Percentiles rank a stretch among this genome's conserved stretches.
phyloP scores from a whole-genome alignment of 148 eudicot species.

The Polygonum maritimum region DNA sequence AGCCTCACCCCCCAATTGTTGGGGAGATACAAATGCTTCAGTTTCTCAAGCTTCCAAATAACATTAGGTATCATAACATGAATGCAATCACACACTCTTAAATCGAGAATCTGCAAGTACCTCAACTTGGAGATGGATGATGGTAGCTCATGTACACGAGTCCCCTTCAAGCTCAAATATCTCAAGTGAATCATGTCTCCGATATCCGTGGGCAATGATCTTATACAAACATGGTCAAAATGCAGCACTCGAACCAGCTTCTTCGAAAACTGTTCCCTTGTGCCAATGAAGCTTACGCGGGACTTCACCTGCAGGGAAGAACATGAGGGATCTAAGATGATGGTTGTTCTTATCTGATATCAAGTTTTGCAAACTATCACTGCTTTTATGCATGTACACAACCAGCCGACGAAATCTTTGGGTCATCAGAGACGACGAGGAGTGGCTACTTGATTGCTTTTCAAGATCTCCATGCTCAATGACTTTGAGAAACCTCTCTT shows the following conservation, averaged over 20 bases:
- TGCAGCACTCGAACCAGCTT: slow-evolving; percentile 11
- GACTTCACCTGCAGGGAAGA: background rate
- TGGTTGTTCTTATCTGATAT: background rate
- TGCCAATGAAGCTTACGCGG: background rate
- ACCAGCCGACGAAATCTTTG: slow-evolving; percentile 8
- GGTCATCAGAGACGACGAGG: background rate
- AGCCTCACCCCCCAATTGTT: background rate
- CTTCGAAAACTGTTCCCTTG: background rate
- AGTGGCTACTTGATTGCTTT: background rate
- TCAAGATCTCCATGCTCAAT: background rate
- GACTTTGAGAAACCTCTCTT: slow-evolving; percentile 17
- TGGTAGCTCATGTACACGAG: background rate
- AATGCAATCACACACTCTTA: background rate
- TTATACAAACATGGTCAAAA: background rate
- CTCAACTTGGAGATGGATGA: slow-evolving; percentile 18
- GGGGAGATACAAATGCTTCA: slow-evolving; percentile 26
- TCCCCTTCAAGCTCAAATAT: slow-evolving; percentile 16
- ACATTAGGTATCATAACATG: slow-evolving; percentile 6
- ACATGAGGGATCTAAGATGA: slow-evolving; percentile 10
- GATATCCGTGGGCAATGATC: background rate
- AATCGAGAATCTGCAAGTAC: slow-evolving; percentile 23
- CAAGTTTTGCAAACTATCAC: background rate
- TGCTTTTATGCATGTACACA: background rate
- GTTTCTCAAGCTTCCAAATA: slow-evolving; percentile 13
- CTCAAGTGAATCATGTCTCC: slow-evolving; percentile 19